Percentiles rank a stretch among this genome's conserved stretches.
Evolutionary conservation across 345 rosid genomes (phyloP).

Genomic region (Boechera stricta): DNA sequence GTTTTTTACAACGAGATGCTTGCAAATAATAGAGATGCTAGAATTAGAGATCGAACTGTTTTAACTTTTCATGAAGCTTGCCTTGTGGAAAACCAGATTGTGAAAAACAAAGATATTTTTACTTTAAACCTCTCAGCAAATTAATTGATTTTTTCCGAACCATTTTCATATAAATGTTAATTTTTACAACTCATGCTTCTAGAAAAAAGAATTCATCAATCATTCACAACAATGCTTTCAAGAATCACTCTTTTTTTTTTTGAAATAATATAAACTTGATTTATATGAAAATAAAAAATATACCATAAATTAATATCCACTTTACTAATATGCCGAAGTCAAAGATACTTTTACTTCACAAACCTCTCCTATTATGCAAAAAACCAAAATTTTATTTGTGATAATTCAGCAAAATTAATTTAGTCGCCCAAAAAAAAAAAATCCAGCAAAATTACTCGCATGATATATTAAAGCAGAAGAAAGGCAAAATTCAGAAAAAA

Average conservation of each 20-base stretch:
- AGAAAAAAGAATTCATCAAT: not conserved
- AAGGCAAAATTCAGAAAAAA: not conserved
- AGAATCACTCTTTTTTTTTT: not conserved
- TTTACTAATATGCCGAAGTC: not conserved
- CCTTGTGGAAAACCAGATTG: no score
- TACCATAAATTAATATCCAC: not conserved
- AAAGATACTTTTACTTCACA: conserved; percentile 4
- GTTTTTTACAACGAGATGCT: no score
- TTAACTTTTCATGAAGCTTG: no score
- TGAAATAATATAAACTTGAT: not conserved
- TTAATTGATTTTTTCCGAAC: not conserved
- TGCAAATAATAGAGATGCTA: no score
- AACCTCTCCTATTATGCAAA: not conserved
- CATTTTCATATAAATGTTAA: not conserved
- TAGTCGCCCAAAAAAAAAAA: not conserved
- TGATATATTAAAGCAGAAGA: not conserved
- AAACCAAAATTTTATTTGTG: not conserved
- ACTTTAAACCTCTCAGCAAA: not conserved
- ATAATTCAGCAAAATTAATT: not conserved
- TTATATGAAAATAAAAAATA: not conserved
- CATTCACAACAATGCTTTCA: not conserved
- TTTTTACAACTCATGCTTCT: not conserved
- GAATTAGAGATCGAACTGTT: no score
- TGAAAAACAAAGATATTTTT: no score
- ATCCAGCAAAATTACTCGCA: conserved; percentile 4